Evolutionary conservation across 257 asterid genomes (phyloP), one percentile per base, ranked within the genome.

Genomic region (Thymus quinquecostatus): DNA sequence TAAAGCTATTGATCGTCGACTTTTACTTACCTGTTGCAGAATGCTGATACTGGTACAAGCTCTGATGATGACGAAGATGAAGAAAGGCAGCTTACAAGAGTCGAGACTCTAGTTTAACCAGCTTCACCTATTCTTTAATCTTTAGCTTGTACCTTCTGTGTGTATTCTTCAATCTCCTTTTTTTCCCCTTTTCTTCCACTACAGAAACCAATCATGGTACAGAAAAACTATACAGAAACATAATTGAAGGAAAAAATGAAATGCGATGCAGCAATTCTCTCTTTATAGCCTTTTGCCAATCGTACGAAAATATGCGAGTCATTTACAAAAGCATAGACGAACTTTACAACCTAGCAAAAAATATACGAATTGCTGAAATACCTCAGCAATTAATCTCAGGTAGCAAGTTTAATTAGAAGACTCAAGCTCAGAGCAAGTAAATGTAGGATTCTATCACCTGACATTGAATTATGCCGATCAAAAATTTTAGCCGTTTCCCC

Each of bases 41-140:
- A 36, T 47, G 6, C 57, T 27, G 76, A 74, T 43, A n/a, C n/a
- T 1, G 79, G 60, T 47, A 21, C 70, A 30, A 76, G 76, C 58
- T 78, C 79, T 48, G 81, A 70, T 32, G 63, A 10, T 10, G 75
- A 77, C 3, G 85, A 72, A 55, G 75, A 78, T 2, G 81, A 61
- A 33, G 78, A 66, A 55, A 72, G 64, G 11, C 71, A 9, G 43
- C 49, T 36, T 45, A 43, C n/a, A 14, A 45, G 40, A 36, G 38
- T 27, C 0, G 65, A 28, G 4, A n/a, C 50, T 48, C 77, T 33
- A 75, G 58, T 40, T 65, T 80, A 67, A 75, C 60, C 14, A 14
- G 65, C 54, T 60, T 70, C 71, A 50, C 6, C 9, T 28, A 30
- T 65, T 13, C 66, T 30, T 51, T 48, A 11, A 10, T 13, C 66